These are phyloP conservation scores for Fusarium chuoi DNA, from an alignment of 2,329 filamentous ascomycete species.

Conservation along the genomic window DNA sequence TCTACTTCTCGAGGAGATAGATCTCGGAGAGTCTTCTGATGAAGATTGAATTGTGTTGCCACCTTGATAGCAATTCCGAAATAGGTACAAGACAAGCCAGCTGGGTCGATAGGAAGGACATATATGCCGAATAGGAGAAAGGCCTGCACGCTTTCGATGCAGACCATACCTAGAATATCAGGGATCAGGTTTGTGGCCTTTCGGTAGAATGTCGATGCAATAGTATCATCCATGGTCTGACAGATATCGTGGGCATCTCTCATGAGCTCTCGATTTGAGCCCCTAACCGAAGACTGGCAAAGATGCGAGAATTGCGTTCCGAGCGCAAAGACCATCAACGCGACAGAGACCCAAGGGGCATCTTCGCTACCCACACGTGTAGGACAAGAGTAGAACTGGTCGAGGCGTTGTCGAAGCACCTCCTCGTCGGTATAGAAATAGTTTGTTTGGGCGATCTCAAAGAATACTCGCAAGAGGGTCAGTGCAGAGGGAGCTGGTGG, in stretches of 20 bases:
- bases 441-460: conserved; percentile 38
- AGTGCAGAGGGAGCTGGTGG: conserved; percentile 23
- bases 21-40: not conserved
- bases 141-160: conserved; percentile 32
- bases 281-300: not conserved
- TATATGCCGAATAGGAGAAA: conserved; percentile 37
- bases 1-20: not conserved
- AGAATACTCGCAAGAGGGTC: conserved; percentile 34
- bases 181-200: conserved; percentile 23
- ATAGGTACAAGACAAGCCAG: conserved; percentile 36
- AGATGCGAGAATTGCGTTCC: conserved; percentile 36
- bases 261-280: not conserved
- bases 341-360: conserved; percentile 35
- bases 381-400: conserved; percentile 26
- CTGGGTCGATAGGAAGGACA: conserved; percentile 32
- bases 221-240: conserved; percentile 27
- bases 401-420: conserved; percentile 21
- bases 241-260: conserved; percentile 21
- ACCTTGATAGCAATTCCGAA: conserved; percentile 38
- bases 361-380: conserved; percentile 1
- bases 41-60: conserved; percentile 33
- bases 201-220: conserved; percentile 26
- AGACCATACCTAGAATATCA: conserved; percentile 28
- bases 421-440: conserved; percentile 40
- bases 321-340: conserved; percentile 38